A percentile compares a stretch with the other conserved stretches of the same genome.
These are phyloP conservation scores for Fennellomyces sp. DNA, from an alignment of 371 early-diverging fungal species.

Conservation along the genomic window DNA sequence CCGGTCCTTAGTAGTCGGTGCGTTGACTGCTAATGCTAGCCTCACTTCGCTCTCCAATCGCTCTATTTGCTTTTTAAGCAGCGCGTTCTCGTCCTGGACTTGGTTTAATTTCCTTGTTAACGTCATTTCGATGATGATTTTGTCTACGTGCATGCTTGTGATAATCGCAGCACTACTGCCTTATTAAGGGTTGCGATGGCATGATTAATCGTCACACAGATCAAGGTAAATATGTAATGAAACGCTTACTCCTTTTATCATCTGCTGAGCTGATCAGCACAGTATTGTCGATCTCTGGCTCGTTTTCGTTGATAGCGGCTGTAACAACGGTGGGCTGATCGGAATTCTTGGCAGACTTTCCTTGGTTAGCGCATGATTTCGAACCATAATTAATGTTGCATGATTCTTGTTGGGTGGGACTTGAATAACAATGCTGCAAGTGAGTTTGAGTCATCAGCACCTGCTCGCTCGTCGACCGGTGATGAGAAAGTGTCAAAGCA, in stretches of 20 bases:
- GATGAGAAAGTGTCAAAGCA: too few species aligned
- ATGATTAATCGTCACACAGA: too few species aligned
- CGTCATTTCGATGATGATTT: conserved; percentile 6
- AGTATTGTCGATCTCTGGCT: not conserved
- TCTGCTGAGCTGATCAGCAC: too few species aligned
- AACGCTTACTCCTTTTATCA: not conserved
- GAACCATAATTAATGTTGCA: not conserved
- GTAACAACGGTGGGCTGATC: not conserved
- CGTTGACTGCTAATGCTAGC: not conserved
- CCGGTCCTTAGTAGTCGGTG: not conserved
- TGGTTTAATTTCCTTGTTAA: not conserved
- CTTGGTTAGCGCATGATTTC: not conserved
- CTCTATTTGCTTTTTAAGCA: not conserved
- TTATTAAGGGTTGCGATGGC: too few species aligned
- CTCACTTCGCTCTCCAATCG: not conserved
- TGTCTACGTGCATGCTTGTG: conserved; percentile 1
- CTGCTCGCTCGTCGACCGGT: too few species aligned
- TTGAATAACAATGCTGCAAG: too few species aligned
- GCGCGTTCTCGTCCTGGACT: not conserved
- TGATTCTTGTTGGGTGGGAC: too few species aligned
- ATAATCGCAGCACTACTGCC: not conserved
- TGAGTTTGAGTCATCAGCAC: too few species aligned
- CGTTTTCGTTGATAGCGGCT: not conserved
- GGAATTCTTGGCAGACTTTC: not conserved
- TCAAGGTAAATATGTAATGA: too few species aligned